Percentiles rank a stretch among this genome's conserved stretches.
Evolutionary conservation across 2,329 filamentous ascomycete genomes (phyloP).

Genomic region (Berkeleyomyces basicola): DNA sequence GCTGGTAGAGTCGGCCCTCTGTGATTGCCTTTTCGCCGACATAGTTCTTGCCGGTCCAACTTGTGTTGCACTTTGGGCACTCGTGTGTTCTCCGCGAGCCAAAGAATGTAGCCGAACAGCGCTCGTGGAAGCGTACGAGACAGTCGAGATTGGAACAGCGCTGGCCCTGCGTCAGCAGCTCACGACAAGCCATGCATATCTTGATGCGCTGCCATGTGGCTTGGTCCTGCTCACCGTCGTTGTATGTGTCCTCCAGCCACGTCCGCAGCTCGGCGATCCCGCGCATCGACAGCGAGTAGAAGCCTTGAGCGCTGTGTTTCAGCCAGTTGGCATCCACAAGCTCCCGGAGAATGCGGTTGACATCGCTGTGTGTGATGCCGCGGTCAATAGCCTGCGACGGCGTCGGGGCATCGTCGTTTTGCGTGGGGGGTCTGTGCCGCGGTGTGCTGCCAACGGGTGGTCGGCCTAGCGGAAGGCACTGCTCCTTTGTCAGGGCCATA

Average conservation of each 20-base stretch:
- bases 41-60: slow-evolving; percentile 33
- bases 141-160: slow-evolving; percentile 57
- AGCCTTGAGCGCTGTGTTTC: slow-evolving; percentile 52
- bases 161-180: slow-evolving; percentile 73
- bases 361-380: slow-evolving; percentile 59
- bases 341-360: slow-evolving; percentile 51
- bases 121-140: slow-evolving; percentile 54
- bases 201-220: slow-evolving; percentile 62
- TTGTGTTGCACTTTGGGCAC: slow-evolving; percentile 44
- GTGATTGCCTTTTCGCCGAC: slow-evolving; percentile 43
- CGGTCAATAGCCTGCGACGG: slow-evolving; percentile 26
- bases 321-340: slow-evolving; percentile 76
- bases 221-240: slow-evolving; percentile 47
- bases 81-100: slow-evolving; percentile 41
- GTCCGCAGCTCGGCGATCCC: slow-evolving; percentile 68
- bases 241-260: slow-evolving; percentile 83
- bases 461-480: slow-evolving; percentile 55
- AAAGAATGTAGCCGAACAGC: slow-evolving; percentile 61
- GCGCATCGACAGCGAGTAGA: slow-evolving; percentile 60
- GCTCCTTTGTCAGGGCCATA: slow-evolving; percentile 64
- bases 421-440: slow-evolving; percentile 15
- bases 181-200: slow-evolving; percentile 72
- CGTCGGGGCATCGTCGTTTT: slow-evolving; percentile 21
- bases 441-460: slow-evolving; percentile 24
- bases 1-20: slow-evolving; percentile 32